Percentiles rank a stretch among this genome's conserved stretches.
Evolutionary conservation across 2,329 filamentous ascomycete genomes (phyloP).

Genomic region (Ceratocystis papillata): DNA sequence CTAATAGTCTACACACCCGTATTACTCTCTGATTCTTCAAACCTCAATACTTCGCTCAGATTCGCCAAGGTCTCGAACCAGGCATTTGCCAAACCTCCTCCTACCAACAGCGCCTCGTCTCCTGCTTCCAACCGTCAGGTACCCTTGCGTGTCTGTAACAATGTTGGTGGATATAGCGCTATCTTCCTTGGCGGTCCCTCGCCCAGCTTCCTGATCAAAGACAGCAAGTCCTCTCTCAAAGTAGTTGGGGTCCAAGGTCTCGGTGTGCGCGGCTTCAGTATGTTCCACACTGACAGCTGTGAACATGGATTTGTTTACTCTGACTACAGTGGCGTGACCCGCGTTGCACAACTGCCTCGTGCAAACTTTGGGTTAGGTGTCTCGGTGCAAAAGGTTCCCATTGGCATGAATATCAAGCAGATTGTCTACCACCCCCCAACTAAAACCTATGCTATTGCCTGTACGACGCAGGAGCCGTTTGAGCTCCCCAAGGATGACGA

Average conservation of each 20-base stretch:
- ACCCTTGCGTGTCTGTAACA: slow-evolving; percentile 47
- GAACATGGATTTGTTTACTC: slow-evolving; percentile 75
- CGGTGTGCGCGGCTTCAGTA: slow-evolving; percentile 58
- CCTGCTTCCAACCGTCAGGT: slow-evolving; percentile 39
- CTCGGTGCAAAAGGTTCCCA: slow-evolving; percentile 57
- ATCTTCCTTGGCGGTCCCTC: slow-evolving; percentile 74
- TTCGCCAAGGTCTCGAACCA: slow-evolving; percentile 67
- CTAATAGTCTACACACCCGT: slow-evolving; percentile 72
- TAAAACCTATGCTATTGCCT: slow-evolving; percentile 65
- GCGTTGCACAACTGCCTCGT: slow-evolving; percentile 57
- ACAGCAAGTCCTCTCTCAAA: slow-evolving; percentile 63
- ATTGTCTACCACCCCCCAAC: slow-evolving; percentile 67
- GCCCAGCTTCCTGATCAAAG: slow-evolving; percentile 73
- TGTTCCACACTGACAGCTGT: slow-evolving; percentile 66
- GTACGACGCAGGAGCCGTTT: slow-evolving; percentile 57
- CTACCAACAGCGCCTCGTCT: slow-evolving; percentile 42
- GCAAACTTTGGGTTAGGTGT: slow-evolving; percentile 67
- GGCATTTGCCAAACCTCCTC: slow-evolving; percentile 36
- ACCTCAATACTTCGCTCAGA: slow-evolving; percentile 49
- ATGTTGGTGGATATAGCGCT: slow-evolving; percentile 66
- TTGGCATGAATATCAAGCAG: slow-evolving; percentile 60
- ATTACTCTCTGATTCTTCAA: slow-evolving; percentile 40
- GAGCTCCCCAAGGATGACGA: slow-evolving; percentile 80
- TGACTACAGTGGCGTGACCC: slow-evolving; percentile 59
- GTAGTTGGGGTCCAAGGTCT: slow-evolving; percentile 61